These are phyloP conservation scores for Austroboletus rostrupii DNA, from an alignment of 1,284 basidiomycete genomes.

Conservation along the genomic window DNA sequence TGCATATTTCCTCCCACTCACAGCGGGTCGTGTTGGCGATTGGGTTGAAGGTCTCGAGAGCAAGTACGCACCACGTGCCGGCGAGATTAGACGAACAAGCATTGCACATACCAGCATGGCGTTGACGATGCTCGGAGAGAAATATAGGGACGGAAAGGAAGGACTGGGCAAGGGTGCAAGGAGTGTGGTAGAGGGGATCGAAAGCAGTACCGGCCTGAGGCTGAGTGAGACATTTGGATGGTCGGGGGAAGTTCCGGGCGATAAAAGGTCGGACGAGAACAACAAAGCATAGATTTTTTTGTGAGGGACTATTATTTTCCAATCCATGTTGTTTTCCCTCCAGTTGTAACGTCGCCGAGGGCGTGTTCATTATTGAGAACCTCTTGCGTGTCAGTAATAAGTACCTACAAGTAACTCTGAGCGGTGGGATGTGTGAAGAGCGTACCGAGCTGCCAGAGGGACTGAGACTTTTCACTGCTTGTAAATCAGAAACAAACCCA, in stretches of 20 bases:
- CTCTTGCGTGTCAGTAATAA: not conserved
- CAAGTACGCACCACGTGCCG: conserved; percentile 60
- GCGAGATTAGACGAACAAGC: conserved; percentile 65
- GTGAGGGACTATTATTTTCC: not conserved
- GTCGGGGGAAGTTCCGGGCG: conserved; percentile 6
- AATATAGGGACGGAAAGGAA: conserved; percentile 38
- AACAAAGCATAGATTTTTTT: conserved; percentile 14
- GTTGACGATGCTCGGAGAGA: conserved; percentile 47
- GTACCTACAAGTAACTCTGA: not conserved
- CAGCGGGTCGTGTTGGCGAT: conserved; percentile 61
- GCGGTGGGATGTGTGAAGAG: not conserved
- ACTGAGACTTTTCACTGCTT: not conserved
- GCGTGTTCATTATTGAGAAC: not conserved
- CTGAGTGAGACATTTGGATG: conserved; percentile 58
- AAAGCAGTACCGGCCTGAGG: conserved; percentile 71
- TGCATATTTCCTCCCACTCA: conserved; percentile 79
- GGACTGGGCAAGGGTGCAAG: conserved; percentile 46
- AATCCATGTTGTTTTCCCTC: not conserved
- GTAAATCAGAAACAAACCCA: not conserved
- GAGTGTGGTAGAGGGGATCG: conserved; percentile 52
- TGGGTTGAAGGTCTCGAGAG: conserved; percentile 75
- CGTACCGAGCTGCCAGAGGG: not conserved
- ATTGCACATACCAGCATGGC: conserved; percentile 61
- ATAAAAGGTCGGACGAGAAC: conserved; percentile 14
- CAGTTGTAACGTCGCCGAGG: not conserved